These are phyloP conservation scores for Vicia sativa DNA, from an alignment of 306 rosid genomes.

Conservation along the genomic window DNA sequence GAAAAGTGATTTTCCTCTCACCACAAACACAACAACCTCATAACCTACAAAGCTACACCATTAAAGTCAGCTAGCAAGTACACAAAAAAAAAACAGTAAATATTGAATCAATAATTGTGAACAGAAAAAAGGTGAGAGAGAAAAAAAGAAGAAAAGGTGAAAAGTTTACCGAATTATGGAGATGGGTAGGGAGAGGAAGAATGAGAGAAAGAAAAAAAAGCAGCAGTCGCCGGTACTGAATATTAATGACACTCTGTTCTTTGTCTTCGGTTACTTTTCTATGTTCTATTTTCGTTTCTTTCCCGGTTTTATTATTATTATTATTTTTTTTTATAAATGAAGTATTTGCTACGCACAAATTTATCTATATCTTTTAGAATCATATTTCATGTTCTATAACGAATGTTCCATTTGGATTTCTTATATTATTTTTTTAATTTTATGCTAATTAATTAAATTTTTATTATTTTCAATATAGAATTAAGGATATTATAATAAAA, in stretches of 20 bases:
- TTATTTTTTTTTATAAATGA: not conserved
- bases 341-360: too few relatives aligned
- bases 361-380: too few relatives aligned
- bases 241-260: slow-evolving; percentile 23
- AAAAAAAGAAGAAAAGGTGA: slow-evolving; percentile 26
- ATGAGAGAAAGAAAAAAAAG: not conserved
- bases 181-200: not conserved
- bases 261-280: slow-evolving; percentile 4
- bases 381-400: too few relatives aligned
- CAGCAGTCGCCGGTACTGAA: slow-evolving; percentile 9
- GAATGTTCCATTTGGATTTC: too few relatives aligned
- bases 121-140: not conserved
- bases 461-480: too few relatives aligned
- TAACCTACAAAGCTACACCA: slow-evolving; percentile 8
- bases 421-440: too few relatives aligned
- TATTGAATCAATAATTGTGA: not conserved
- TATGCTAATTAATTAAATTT: too few relatives aligned
- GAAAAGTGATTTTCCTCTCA: slow-evolving; percentile 32
- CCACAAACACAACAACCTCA: slow-evolving; percentile 35
- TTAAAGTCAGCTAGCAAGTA: slow-evolving; percentile 20
- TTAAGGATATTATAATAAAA: too few relatives aligned
- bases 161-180: slow-evolving; percentile 23
- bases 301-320: not conserved
- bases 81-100: not conserved
- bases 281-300: not conserved